phyloP scores from a whole-genome alignment of 345 rosid species.

The Schrenkiella parvula region DNA sequence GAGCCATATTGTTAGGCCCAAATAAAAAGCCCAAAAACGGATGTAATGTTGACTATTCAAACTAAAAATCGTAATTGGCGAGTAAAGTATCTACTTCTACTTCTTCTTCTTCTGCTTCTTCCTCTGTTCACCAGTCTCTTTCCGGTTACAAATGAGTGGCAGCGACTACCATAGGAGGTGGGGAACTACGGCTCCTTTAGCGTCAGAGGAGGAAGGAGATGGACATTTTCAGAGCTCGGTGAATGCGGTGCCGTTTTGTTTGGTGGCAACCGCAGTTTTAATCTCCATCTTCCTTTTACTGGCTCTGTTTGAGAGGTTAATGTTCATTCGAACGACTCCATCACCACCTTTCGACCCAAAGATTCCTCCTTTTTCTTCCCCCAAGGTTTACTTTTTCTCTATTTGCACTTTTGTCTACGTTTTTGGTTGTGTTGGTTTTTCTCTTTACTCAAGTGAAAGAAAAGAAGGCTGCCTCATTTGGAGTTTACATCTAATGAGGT shows the following conservation, averaged over 20 bases:
- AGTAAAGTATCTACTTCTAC: background rate
- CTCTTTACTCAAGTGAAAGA: background rate
- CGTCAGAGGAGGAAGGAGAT: slow-evolving; percentile 53
- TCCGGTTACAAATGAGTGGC: slow-evolving; percentile 17
- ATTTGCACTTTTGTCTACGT: background rate
- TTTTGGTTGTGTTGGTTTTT: background rate
- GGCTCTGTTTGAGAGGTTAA: slow-evolving; percentile 79
- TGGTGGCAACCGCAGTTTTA: slow-evolving; percentile 81
- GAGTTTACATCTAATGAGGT: background rate
- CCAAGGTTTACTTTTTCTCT: slow-evolving; percentile 42
- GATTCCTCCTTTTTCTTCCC: slow-evolving; percentile 27
- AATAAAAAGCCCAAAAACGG: background rate
- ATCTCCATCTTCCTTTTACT: slow-evolving; percentile 76
- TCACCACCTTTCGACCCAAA: slow-evolving; percentile 35
- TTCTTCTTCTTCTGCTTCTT: background rate
- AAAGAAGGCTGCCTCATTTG: background rate
- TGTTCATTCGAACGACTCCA: background rate
- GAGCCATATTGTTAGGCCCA: background rate
- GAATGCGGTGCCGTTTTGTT: slow-evolving; percentile 81
- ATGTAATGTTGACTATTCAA: slow-evolving; percentile 17
- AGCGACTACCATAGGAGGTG: background rate
- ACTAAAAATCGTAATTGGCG: background rate
- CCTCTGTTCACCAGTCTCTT: background rate
- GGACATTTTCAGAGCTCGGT: slow-evolving; percentile 65
- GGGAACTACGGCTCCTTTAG: background rate